Base-by-base conservation (phyloP, 2,329 filamentous ascomycete genomes). In the Pseudocercospora vitis region DNA sequence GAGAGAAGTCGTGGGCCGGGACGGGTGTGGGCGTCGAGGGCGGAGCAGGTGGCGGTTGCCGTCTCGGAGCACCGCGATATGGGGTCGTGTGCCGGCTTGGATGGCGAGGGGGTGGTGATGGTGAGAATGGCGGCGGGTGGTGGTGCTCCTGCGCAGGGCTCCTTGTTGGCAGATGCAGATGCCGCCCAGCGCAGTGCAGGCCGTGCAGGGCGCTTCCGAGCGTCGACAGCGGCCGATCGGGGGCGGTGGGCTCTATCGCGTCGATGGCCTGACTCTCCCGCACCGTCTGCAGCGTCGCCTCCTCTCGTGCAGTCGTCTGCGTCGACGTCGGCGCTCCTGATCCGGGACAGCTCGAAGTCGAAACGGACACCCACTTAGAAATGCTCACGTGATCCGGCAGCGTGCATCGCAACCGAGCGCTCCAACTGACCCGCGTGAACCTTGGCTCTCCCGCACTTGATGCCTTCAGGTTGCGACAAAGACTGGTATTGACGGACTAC, bases 401-500 rank as follows among this genome's bases (percentile, higher is more conserved):
- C n/a, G n/a, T n/a, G n/a, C n/a, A n/a, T n/a, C n/a, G n/a, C n/a
- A n/a, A n/a, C n/a, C n/a, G n/a, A n/a, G n/a, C n/a, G n/a, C n/a
- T n/a, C n/a, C 6, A 12, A 35, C n/a, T 14, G 37, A 42, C 19
- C 18, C 19, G 16, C 19, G 21, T 42, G 37, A 42, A 42, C 37
- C 33, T 37, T 37, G 33, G 16, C 37, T 45, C 42, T 45, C 42
- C 42, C 42, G 42, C 42, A 45, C 42, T 45, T 45, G 42, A 45
- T 45, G 42, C 29, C 42, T 45, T 24, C 42, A 29, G 11, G 40
- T 28, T 21, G 40, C 40, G 40, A 29, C 40, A 29, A 29, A 29
- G 40, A 45, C n/a, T n/a, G 40, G 18, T 45, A 19, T 24, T 45
- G n/a, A 31, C 29, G 9, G 42, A 18, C 14, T 45, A 14, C 26